Conservation (phyloP, 495 filamentous ascomycete genomes). For the Melanomma pulvis-pyrius region DNA sequence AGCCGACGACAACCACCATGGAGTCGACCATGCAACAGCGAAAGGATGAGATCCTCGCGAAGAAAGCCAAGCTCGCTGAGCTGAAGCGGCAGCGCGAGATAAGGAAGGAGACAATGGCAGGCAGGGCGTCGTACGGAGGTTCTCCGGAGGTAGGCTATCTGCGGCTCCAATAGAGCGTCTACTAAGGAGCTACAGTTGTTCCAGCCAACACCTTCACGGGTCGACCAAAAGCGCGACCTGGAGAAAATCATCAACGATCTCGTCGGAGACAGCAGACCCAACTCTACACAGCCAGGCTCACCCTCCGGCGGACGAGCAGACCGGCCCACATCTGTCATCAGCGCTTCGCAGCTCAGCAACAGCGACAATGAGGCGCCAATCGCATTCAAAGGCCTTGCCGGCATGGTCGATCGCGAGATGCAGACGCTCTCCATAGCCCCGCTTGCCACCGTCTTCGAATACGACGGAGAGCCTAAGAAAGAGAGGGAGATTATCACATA, state of each 20-base stretch:
- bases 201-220: conserved; percentile 68
- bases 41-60: conserved; percentile 90
- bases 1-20: conserved; percentile 12
- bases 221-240: conserved; percentile 75
- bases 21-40: conserved; percentile 71
- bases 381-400: conserved; percentile 4
- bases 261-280: conserved; percentile 74
- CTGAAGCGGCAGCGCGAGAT: conserved; percentile 88
- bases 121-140: conserved; percentile 65
- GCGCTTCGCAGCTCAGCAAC: conserved; percentile 67
- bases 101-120: conserved; percentile 69
- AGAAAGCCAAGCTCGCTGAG: conserved; percentile 92
- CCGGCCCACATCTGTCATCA: conserved; percentile 81
- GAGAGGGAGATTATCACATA: conserved; percentile 87
- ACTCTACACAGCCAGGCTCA: conserved; percentile 65
- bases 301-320: conserved; percentile 66
- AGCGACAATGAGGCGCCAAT: conserved; percentile 46
- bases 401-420: conserved; percentile 42
- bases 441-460: conserved; percentile 74
- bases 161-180: neutral
- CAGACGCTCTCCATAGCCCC: conserved; percentile 72
- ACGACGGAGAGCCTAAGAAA: conserved; percentile 52
- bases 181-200: conserved; percentile 61
- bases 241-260: conserved; percentile 79
- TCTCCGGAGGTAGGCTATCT: conserved; percentile 33